phyloP scores from a whole-genome alignment of 169 alveolate species.

The Plasmodium cynomolgi region DNA sequence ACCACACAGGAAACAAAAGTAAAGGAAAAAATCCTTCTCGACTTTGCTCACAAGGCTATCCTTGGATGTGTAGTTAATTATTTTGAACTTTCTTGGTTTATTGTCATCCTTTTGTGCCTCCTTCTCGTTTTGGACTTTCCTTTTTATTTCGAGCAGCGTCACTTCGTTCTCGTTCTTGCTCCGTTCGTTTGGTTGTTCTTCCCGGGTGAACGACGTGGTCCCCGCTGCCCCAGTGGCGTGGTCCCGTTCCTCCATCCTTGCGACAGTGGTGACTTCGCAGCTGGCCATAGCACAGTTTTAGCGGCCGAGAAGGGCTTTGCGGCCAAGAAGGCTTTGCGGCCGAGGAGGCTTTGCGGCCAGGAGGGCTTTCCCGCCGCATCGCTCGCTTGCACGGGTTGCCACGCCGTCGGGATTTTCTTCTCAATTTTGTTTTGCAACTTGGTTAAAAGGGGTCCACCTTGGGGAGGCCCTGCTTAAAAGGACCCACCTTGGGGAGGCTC shows the following conservation, averaged over 20 bases:
- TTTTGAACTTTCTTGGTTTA: constrained; percentile 58
- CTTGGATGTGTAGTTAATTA: constrained; percentile 62
- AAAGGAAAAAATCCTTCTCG: constrained; percentile 63
- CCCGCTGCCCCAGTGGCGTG: not conserved
- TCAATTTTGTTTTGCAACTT: not conserved
- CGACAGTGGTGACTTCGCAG: not conserved
- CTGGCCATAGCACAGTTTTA: not conserved
- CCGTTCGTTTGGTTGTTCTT: not conserved
- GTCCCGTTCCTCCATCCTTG: not conserved
- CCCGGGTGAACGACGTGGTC: not conserved
- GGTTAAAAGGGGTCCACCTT: not conserved
- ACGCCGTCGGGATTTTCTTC: not conserved
- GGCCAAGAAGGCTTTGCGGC: no score
- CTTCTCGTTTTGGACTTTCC: constrained; percentile 71
- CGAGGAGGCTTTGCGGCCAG: no score
- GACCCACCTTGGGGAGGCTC: not conserved
- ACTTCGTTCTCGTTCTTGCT: constrained; percentile 20
- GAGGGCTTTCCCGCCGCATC: not conserved
- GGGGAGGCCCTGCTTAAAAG: not conserved
- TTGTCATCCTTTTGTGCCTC: constrained; percentile 58
- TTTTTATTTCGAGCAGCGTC: constrained; percentile 57
- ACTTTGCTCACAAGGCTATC: constrained; percentile 51
- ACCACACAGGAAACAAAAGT: constrained; percentile 75
- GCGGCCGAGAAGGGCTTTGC: not conserved
- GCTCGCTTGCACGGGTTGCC: not conserved